These are phyloP conservation scores for Cryptococcus hybrid DNA, from an alignment of 1,284 basidiomycete species.

Conservation along the genomic window DNA sequence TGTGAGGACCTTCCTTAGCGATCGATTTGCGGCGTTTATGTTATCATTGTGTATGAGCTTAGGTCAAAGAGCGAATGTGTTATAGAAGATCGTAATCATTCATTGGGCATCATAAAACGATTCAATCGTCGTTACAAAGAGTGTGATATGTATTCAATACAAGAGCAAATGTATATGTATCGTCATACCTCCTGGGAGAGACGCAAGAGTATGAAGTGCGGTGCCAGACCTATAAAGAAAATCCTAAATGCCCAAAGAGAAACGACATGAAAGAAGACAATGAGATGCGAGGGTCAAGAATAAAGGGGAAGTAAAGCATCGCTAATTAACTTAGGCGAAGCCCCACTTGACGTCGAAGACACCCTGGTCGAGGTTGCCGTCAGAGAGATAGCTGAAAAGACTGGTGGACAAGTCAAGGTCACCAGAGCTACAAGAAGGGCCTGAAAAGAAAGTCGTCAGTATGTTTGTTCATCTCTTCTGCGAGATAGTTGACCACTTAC, in stretches of 20 bases:
- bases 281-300: neutral
- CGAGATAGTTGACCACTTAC: constrained; percentile 14
- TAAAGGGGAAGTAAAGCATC: neutral
- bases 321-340: constrained; percentile 8
- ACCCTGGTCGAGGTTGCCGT: constrained; percentile 37
- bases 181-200: neutral
- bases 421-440: constrained; percentile 50
- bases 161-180: neutral
- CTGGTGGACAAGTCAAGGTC: constrained; percentile 52
- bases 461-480: neutral
- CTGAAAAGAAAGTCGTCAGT: constrained; percentile 2
- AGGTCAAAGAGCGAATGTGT: too few relatives aligned
- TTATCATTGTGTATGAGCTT: too few relatives aligned
- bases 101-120: constrained; percentile 1
- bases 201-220: neutral
- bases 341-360: constrained; percentile 20
- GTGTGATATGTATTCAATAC: neutral
- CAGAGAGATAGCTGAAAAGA: constrained; percentile 48
- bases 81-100: neutral
- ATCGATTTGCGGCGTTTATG: too few relatives aligned
- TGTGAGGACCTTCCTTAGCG: too few relatives aligned
- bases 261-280: neutral
- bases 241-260: neutral
- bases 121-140: constrained; percentile 1
- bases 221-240: neutral